Base-by-base conservation (phyloP, 164 flowering plant species). In the Pachysandra terminalis region DNA sequence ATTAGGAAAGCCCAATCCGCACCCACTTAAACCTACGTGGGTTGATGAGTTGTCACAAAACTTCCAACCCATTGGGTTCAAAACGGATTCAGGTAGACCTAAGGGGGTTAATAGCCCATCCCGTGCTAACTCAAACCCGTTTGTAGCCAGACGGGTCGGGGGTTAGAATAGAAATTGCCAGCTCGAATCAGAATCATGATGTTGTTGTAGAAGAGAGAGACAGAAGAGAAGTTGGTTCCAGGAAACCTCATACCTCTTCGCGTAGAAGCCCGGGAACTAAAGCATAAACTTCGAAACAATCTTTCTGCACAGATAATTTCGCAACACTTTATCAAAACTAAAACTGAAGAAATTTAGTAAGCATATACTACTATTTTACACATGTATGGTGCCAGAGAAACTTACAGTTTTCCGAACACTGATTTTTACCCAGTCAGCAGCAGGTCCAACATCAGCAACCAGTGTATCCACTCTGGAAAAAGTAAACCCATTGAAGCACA, bases 381-480 rank as follows among this genome's bases (percentile, higher is more conserved):
- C 27, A 24, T 16, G 57, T 19, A 40, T 22, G n/a, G 56, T 9
- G 9, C 41, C 28, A 52, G 63, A 49, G 32, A 24, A 45, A 79
- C 91, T 81, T 83, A 88, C 98, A 71, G 91, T 90, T 82, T 63
- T 81, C 68, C 81, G 87, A 63, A 91, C 95, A 62, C 86, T 94
- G 75, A 94, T 78, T 80, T 94, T 94, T 70, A 94, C 97, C 97
- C 97, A 94, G 70, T 94, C 95, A 63, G 98, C 96, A 59, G 90
- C 79, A 0, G 87, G 78, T 58, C 98, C 98, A 79, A 86, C 67
- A 75, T 91, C 98, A 76, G 83, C 81, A 55, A 96, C 93, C 54
- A 75, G 71, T 0, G 78, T 71, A 26, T 86, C 97, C 78, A 82
- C 35, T 65, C 97, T 93, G 72, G 28, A 66, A 78, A 37, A 77